These are phyloP conservation scores for Esteya vermicola DNA, from an alignment of 2,329 filamentous ascomycete genomes.

Conservation along the genomic window DNA sequence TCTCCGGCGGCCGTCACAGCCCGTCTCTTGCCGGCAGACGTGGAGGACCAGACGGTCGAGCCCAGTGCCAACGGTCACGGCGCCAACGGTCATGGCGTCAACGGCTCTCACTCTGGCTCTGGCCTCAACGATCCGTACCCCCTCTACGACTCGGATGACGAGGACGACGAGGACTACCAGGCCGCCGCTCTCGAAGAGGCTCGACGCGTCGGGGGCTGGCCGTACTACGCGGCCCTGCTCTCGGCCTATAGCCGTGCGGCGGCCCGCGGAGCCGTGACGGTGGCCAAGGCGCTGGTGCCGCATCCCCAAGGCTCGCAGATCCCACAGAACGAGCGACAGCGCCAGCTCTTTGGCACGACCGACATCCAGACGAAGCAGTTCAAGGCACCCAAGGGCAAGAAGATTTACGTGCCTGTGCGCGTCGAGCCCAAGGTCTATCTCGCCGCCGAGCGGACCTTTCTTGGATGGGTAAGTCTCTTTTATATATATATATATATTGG, in stretches of 20 bases:
- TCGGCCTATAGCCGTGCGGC: conserved; percentile 30
- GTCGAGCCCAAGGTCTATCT: conserved; percentile 98
- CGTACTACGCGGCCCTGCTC: conserved; percentile 52
- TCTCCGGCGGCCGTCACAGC: conserved; percentile 14
- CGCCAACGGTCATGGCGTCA: conserved; percentile 9
- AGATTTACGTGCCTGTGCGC: conserved; percentile 88
- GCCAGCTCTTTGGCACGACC: conserved; percentile 37
- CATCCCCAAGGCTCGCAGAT: conserved; percentile 40
- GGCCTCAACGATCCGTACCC: conserved; percentile 57
- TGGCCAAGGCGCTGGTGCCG: conserved; percentile 37
- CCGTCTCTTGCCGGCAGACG: conserved; percentile 32
- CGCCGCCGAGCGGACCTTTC: conserved; percentile 87
- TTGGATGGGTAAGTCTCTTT: conserved; percentile 60
- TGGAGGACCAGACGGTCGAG: conserved; percentile 70
- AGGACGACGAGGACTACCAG: conserved; percentile 51
- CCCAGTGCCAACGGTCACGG: background rate
- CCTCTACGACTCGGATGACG: conserved; percentile 82
- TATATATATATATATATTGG: background rate
- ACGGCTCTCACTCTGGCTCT: too few relatives aligned
- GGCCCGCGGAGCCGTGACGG: conserved; percentile 23
- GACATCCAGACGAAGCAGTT: conserved; percentile 45
- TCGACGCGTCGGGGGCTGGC: conserved; percentile 58
- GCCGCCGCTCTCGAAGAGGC: conserved; percentile 51
- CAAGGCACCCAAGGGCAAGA: conserved; percentile 68
- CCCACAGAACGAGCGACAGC: conserved; percentile 39